Conservation (phyloP, 768 basidiomycete genomes). For the Pholiota conissans region DNA sequence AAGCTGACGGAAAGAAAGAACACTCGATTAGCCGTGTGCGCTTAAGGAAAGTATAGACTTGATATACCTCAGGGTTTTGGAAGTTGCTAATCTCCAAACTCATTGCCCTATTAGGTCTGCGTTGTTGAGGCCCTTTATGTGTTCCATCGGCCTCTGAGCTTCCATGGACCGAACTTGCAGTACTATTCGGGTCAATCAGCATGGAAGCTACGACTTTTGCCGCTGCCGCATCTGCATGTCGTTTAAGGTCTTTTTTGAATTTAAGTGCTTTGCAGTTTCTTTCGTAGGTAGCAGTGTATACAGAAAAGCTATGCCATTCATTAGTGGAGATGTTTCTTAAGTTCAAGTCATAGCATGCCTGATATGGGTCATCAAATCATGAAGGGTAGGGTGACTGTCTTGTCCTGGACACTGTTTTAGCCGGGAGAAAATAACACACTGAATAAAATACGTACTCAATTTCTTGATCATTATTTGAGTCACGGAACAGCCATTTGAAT, state of each 20-base stretch:
- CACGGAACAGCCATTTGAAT: neutral
- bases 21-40: neutral
- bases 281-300: neutral
- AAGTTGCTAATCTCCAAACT: neutral
- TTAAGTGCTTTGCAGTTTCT: neutral
- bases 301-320: neutral
- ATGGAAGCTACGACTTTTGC: neutral
- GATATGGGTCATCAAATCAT: neutral
- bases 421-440: neutral
- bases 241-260: neutral
- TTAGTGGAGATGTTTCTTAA: neutral
- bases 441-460: neutral
- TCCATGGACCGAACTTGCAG: neutral
- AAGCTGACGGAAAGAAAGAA: neutral
- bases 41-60: neutral
- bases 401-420: neutral
- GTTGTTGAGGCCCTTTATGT: neutral
- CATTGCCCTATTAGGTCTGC: neutral
- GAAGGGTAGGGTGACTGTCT: neutral
- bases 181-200: neutral
- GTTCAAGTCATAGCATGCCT: neutral
- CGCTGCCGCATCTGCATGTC: too few relatives aligned
- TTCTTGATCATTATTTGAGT: neutral
- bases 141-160: neutral
- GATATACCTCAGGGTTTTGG: constrained; percentile 1